These are phyloP conservation scores for Ophiostoma sp. DNA, from an alignment of 2,329 filamentous ascomycete species.

Conservation along the genomic window DNA sequence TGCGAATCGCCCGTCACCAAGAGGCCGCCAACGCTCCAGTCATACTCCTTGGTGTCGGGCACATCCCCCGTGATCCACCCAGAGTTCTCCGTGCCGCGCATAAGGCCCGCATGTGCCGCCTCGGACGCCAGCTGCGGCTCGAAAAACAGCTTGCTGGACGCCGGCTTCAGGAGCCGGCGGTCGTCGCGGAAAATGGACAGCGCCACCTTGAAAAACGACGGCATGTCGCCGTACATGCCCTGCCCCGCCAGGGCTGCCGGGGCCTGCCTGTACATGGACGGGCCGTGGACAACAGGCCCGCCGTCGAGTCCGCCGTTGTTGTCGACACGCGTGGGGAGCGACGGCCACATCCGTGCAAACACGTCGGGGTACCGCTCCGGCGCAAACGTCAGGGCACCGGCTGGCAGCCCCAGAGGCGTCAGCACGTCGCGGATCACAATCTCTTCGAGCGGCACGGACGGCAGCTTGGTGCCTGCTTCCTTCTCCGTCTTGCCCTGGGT, in stretches of 20 bases:
- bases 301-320: slow-evolving; percentile 19
- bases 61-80: slow-evolving; percentile 32
- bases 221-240: slow-evolving; percentile 35
- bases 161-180: slow-evolving; percentile 39
- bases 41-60: slow-evolving; percentile 35
- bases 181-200: slow-evolving; percentile 46
- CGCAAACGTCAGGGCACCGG: slow-evolving; percentile 25
- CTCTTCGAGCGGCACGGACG: slow-evolving; percentile 23
- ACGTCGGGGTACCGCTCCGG: slow-evolving; percentile 25
- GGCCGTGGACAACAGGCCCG: slow-evolving; percentile 22
- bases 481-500: slow-evolving; percentile 1
- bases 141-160: slow-evolving; percentile 41
- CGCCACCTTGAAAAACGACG: slow-evolving; percentile 43
- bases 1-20: slow-evolving; percentile 38
- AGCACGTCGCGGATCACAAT: slow-evolving; percentile 24
- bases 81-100: slow-evolving; percentile 31
- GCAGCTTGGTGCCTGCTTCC: slow-evolving; percentile 8
- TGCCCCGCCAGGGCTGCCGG: slow-evolving; percentile 33
- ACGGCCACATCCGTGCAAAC: slow-evolving; percentile 22
- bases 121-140: slow-evolving; percentile 39
- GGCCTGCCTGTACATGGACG: slow-evolving; percentile 2
- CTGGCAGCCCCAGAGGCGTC: slow-evolving; percentile 25
- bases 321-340: slow-evolving; percentile 26
- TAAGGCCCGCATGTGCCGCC: slow-evolving; percentile 27
- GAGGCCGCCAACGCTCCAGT: slow-evolving; percentile 41